Base-by-base conservation (phyloP, 371 early-diverging fungal genomes). In the Apophysomyces variabilis region DNA sequence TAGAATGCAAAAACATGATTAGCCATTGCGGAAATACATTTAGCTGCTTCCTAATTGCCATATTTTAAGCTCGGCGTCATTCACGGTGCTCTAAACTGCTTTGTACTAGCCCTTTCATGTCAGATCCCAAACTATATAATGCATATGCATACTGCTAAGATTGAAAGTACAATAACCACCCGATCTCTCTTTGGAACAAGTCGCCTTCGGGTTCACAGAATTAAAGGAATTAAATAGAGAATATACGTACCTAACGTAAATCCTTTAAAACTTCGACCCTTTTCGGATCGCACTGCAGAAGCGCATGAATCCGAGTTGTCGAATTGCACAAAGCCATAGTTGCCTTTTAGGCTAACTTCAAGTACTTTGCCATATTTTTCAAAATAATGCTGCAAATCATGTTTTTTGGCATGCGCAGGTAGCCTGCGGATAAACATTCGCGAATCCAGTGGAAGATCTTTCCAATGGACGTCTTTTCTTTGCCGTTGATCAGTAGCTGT, bases 281-380 rank as follows among this genome's bases (percentile, higher is more conserved):
- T 66, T 43, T 66, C 61, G 50, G 41, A 39, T 9, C 57, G 57
- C 39, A 66, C 45, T n/a, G 67, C 67, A 18, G 21, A 38, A 18
- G 61, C 54, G 57, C 67, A 66, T 26, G 61, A 43, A 13, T 61
- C 57, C 38, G 56, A 39, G 61, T 57, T 66, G 32, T 57, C 61
- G 57, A 66, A 66, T 38, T 66, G 67, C 16, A 66, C 67, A 45
- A 66, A 66, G 35, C 61, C 61, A 57, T 43, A 61, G 35, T 56
- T 60, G 45, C 36, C 38, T 39, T 66, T 66, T 14, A 57, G 45
- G 26, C 56, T 61, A n/a, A 66, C 61, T 39, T 66, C 67, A 14
- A 54, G 12, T 21, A 66, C 57, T 14, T 61, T 39, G 21, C 67
- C 67, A 43, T 61, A 66, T 36, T 61, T 57, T 38, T 60, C 41